A percentile compares a stretch with the other conserved stretches of the same genome.
These are phyloP conservation scores for Cymbopogon citratus DNA, from an alignment of 176 grass and related monocot species.

Conservation along the genomic window DNA sequence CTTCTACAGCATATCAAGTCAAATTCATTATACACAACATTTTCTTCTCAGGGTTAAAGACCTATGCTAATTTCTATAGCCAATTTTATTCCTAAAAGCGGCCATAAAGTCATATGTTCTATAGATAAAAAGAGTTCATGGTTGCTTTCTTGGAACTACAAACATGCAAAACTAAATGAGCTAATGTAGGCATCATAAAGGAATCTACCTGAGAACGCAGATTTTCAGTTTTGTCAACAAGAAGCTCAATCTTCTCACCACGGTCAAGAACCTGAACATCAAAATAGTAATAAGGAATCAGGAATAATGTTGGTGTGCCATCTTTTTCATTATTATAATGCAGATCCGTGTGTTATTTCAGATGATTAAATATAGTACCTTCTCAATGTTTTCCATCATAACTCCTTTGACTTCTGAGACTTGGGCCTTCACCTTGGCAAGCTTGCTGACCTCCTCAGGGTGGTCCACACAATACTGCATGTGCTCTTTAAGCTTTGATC, in stretches of 20 bases:
- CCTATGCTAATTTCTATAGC: neutral
- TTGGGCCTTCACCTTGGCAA: conserved; percentile 90
- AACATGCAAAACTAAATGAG: neutral
- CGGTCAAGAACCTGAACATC: conserved; percentile 74
- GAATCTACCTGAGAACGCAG: conserved; percentile 71
- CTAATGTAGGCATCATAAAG: neutral
- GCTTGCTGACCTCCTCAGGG: conserved; percentile 85
- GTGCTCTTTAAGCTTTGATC: conserved; percentile 92
- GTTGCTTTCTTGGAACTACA: neutral
- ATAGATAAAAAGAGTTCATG: neutral
- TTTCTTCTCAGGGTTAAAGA: neutral
- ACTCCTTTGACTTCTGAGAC: conserved; percentile 95
- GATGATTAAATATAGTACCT: conserved; percentile 42
- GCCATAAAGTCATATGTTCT: neutral
- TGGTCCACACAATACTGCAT: conserved; percentile 95
- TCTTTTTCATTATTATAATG: conserved; percentile 3
- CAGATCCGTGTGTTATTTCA: neutral
- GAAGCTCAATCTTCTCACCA: conserved; percentile 87
- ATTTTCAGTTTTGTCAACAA: conserved; percentile 93
- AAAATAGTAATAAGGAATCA: conserved; percentile 6
- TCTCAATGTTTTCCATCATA: conserved; percentile 98
- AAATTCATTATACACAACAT: neutral
- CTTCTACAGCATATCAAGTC: neutral
- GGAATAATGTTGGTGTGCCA: neutral
- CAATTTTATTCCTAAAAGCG: neutral